Percentiles rank a stretch among this genome's conserved stretches.
phyloP scores from a whole-genome alignment of 257 asterid species.

The Penstemon barbatus region DNA sequence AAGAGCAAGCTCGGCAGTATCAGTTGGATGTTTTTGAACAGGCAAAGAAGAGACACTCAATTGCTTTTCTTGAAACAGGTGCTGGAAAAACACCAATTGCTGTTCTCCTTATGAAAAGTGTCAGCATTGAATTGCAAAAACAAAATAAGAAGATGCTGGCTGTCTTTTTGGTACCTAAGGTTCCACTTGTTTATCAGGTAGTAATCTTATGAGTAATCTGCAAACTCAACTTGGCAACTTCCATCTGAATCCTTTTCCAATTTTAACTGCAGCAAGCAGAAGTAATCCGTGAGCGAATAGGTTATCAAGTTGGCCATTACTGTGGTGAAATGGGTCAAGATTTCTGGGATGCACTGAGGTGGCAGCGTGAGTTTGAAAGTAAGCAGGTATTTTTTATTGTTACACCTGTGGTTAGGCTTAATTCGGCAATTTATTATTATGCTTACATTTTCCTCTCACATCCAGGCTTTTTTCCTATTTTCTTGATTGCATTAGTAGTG shows the following conservation, averaged over 20 bases:
- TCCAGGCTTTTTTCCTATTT: slow-evolving; percentile 4
- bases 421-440: slow-evolving; percentile 6
- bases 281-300: slow-evolving; percentile 88
- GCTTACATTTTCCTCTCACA: slow-evolving; percentile 14
- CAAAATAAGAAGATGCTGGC: slow-evolving; percentile 83
- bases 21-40: slow-evolving; percentile 98
- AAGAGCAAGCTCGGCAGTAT: slow-evolving; percentile 87
- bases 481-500: slow-evolving; percentile 14
- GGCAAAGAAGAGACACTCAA: slow-evolving; percentile 85
- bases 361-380: slow-evolving; percentile 94
- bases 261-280: slow-evolving; percentile 88
- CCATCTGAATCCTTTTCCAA: slow-evolving; percentile 13
- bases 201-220: slow-evolving; percentile 16
- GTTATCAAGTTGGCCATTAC: slow-evolving; percentile 93
- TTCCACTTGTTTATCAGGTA: slow-evolving; percentile 99
- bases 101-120: slow-evolving; percentile 82
- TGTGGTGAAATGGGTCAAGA: slow-evolving; percentile 99
- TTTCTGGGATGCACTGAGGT: slow-evolving; percentile 99
- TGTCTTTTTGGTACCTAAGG: slow-evolving; percentile 97
- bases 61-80: slow-evolving; percentile 98
- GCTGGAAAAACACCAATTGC: slow-evolving; percentile 97
- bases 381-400: slow-evolving; percentile 65
- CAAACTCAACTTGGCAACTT: slow-evolving; percentile 22
- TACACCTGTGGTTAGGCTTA: slow-evolving; percentile 18
- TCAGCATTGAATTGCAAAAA: slow-evolving; percentile 61